These are phyloP conservation scores for Ascoidea rubescens DNA, from an alignment of 805 yeast genomes.

Conservation along the genomic window DNA sequence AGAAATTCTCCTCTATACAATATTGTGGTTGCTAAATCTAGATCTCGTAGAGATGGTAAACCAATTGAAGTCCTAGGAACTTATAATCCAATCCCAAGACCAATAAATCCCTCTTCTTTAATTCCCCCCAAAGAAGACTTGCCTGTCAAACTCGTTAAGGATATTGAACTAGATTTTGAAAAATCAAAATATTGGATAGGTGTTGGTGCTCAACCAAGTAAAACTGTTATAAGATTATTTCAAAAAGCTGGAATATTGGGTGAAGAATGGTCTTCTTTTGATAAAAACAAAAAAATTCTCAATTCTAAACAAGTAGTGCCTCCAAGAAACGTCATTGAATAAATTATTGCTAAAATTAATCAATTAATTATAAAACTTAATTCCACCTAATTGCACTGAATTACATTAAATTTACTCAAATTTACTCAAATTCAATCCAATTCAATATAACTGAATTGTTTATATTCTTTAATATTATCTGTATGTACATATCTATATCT, in stretches of 20 bases:
- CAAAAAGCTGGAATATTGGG: constrained; percentile 64
- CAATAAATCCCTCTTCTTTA: constrained; percentile 31
- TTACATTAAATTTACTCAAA: background rate
- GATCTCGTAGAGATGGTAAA: constrained; percentile 68
- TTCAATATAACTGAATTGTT: background rate
- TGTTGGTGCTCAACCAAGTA: constrained; percentile 92
- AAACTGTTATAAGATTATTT: constrained; percentile 61
- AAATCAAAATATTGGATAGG: constrained; percentile 94
- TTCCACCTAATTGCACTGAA: too few species aligned
- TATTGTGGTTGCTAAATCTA: constrained; percentile 72
- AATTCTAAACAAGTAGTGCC: constrained; percentile 4
- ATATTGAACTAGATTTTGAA: constrained; percentile 71
- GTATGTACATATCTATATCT: background rate
- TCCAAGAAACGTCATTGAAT: constrained; percentile 6
- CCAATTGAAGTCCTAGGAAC: constrained; percentile 96
- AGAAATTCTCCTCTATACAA: constrained; percentile 78
- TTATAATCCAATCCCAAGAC: constrained; percentile 71
- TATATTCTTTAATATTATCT: too few species aligned
- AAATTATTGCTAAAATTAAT: background rate
- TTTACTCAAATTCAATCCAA: background rate
- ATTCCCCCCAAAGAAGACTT: constrained; percentile 25
- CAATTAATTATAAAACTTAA: background rate
- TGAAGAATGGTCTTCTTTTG: constrained; percentile 45
- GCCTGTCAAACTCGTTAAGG: constrained; percentile 55
- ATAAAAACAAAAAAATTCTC: constrained; percentile 15